Percentiles rank a stretch among this genome's conserved stretches.
Conservation (phyloP, 2,329 filamentous ascomycete species). For the Hymenoscyphus albidus region DNA sequence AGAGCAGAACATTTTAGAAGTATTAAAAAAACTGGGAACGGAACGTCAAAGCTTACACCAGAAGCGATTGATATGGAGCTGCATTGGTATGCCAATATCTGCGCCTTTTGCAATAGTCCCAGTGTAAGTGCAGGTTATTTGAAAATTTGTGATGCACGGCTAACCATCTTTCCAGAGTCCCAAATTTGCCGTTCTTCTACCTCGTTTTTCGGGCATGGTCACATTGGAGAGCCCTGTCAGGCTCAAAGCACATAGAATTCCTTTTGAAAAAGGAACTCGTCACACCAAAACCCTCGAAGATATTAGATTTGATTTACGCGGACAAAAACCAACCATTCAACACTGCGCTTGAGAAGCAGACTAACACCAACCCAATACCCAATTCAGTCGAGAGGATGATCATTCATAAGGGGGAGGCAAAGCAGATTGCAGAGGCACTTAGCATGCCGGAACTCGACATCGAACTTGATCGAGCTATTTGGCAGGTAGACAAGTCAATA, state of each 20-base stretch:
- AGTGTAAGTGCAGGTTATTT: constrained; percentile 55
- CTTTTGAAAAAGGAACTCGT: constrained; percentile 72
- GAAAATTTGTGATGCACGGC: neutral
- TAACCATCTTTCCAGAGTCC: constrained; percentile 54
- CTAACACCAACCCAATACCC: constrained; percentile 10
- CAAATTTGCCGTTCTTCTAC: constrained; percentile 97
- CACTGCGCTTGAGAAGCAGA: neutral
- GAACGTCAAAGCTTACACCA: constrained; percentile 78
- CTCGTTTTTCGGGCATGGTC: constrained; percentile 87
- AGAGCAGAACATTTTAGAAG: constrained; percentile 55
- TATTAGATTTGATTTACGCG: constrained; percentile 71
- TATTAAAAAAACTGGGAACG: constrained; percentile 69
- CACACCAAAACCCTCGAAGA: constrained; percentile 58
- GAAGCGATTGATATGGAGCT: constrained; percentile 73
- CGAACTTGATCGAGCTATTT: constrained; percentile 71
- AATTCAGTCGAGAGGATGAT: constrained; percentile 37
- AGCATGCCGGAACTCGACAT: constrained; percentile 66
- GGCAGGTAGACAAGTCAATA: constrained; percentile 58
- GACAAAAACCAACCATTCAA: constrained; percentile 25
- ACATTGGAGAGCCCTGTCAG: constrained; percentile 81
- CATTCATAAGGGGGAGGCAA: constrained; percentile 50
- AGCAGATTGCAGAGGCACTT: constrained; percentile 56
- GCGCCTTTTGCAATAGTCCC: constrained; percentile 80
- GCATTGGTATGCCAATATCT: constrained; percentile 77
- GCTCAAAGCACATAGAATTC: constrained; percentile 81